Evolutionary conservation across 1,284 basidiomycete genomes (phyloP), one percentile per base, ranked within the genome.

Genomic region (Austroboletus novae-zelandiae): DNA sequence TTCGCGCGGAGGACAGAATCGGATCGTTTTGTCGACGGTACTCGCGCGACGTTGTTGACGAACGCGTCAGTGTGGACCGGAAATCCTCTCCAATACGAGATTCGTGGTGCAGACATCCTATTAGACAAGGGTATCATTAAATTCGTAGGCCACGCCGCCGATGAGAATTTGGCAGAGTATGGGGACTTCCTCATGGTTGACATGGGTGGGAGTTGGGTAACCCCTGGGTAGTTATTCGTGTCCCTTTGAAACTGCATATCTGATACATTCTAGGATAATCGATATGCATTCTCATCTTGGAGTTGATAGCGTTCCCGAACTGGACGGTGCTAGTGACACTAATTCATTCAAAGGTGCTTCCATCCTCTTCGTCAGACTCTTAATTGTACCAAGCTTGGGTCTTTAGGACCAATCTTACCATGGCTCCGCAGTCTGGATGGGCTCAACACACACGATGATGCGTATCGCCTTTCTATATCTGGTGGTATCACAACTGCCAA

Each of bases 31-130:
- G 82, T 79, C 27, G 54, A 67, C 1, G 81, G 78, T 6, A 83
- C 83, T 0, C 69, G 67, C 18, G 64, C 80, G 14, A 77, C 78
- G 10, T 68, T 83, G 57, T 78, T 91, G 55, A 73, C 67, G 64
- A 89, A 90, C 58, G 88, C 77, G 9, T 84, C 80, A 0, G 68
- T 91, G 11, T 89, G 88, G 86, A 89, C 85, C 0, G 86, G 86
- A 13, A 73, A 75, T 43, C 54, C 79, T 39, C 68, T 74, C 27
- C 77, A 75, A 11, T 71, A 72, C 15, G 78, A 86, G 61, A 70
- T 86, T 32, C 62, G 80, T 4, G 61, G 74, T 29, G 79, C 72
- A 3, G 75, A 80, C 44, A 62, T 80, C 31, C 56, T 76, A 17
- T 59, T 81, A 36, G 73, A 79, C 53, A 69, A 71, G 39, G 77